Evolutionary conservation across 108 stramenopile species (phyloP).

Genomic region (Poteriospumella lacustris): DNA sequence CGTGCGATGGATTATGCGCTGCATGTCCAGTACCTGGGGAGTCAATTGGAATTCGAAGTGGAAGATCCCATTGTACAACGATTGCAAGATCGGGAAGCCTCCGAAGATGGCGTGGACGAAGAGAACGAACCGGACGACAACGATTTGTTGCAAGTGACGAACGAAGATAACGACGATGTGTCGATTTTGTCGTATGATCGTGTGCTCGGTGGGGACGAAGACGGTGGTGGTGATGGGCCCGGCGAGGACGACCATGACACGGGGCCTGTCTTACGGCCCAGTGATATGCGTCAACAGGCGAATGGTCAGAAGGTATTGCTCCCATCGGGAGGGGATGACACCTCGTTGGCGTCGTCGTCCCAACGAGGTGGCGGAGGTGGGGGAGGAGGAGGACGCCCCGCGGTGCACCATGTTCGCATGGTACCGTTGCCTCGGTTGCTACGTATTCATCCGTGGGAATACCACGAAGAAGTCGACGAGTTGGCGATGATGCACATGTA

Average conservation of each 20-base stretch:
- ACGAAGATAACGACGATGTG: neutral
- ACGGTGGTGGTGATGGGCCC: no score
- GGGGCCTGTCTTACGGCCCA: neutral
- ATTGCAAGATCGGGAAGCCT: neutral
- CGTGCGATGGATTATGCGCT: conserved; percentile 15
- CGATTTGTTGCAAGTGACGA: neutral
- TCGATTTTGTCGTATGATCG: no score
- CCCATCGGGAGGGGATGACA: neutral
- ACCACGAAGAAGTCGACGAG: neutral
- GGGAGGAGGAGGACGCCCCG: no score
- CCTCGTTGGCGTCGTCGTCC: neutral
- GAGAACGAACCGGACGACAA: conserved; percentile 4
- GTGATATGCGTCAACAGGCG: neutral
- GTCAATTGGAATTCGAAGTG: conserved; percentile 18
- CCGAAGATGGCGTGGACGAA: neutral
- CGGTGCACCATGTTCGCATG: neutral
- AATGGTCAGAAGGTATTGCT: neutral
- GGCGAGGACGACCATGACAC: neutral
- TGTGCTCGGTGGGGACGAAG: no score
- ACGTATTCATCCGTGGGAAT: neutral
- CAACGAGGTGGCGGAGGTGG: no score
- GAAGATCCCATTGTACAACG: conserved; percentile 12
- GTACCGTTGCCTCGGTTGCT: neutral
- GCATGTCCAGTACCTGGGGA: neutral
- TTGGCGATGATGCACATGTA: neutral